phyloP scores from a whole-genome alignment of 805 yeast species.

The Naumovozyma castellii region DNA sequence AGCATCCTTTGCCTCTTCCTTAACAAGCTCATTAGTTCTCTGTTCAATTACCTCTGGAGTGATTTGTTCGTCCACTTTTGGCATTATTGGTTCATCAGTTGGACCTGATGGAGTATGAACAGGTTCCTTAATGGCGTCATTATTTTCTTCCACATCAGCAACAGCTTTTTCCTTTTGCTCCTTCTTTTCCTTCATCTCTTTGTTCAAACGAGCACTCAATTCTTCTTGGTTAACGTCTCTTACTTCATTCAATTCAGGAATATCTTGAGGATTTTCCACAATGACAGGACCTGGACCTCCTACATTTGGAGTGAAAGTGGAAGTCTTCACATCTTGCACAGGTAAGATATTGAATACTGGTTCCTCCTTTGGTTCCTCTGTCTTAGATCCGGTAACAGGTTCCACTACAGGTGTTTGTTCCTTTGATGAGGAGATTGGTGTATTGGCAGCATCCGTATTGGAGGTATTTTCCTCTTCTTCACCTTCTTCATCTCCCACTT shows the following conservation, averaged over 20 bases:
- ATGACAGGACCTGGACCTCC: constrained; percentile 65
- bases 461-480: constrained; percentile 1
- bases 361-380: constrained; percentile 8
- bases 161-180: constrained; percentile 1
- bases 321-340: constrained; percentile 30
- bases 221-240: constrained; percentile 48
- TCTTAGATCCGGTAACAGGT: constrained; percentile 3
- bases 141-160: constrained; percentile 1
- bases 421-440: constrained; percentile 7
- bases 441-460: background rate
- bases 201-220: constrained; percentile 39
- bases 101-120: background rate
- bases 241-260: constrained; percentile 54
- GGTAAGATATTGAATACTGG: constrained; percentile 35
- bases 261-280: constrained; percentile 48
- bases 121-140: constrained; percentile 1
- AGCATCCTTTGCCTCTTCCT: background rate
- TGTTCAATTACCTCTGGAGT: background rate
- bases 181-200: constrained; percentile 10
- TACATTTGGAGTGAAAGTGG: constrained; percentile 36
- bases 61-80: constrained; percentile 5
- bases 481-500: constrained; percentile 15
- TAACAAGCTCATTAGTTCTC: too few species aligned
- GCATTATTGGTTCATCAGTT: constrained; percentile 1
- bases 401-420: constrained; percentile 14